Percentiles rank a stretch among this genome's conserved stretches.
Evolutionary conservation across 768 basidiomycete genomes (phyloP).

Genomic region (Hericium erinaceus): DNA sequence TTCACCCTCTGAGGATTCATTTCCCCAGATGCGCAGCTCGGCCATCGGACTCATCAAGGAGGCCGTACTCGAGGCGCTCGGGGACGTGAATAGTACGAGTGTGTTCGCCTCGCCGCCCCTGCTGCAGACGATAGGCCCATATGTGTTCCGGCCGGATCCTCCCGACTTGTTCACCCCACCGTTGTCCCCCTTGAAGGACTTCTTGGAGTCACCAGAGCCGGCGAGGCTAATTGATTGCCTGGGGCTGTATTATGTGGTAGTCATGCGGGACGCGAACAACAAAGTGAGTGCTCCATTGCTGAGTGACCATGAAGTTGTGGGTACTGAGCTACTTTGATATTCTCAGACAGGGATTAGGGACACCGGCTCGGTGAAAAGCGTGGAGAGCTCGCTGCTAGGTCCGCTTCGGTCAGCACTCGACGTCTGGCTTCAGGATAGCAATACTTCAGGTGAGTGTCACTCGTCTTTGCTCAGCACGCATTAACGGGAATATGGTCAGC

Average conservation of each 20-base stretch:
- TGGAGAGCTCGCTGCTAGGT: slow-evolving; percentile 11
- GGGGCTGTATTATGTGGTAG: slow-evolving; percentile 57
- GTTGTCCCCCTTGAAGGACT: slow-evolving; percentile 14
- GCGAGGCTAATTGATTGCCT: slow-evolving; percentile 55
- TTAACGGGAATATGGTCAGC: slow-evolving; percentile 13
- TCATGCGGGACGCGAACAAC: slow-evolving; percentile 50
- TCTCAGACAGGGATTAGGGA: slow-evolving; percentile 24
- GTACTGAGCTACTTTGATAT: background rate
- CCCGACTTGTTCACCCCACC: slow-evolving; percentile 35
- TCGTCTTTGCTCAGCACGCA: slow-evolving; percentile 3
- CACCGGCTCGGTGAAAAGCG: slow-evolving; percentile 3
- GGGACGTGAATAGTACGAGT: slow-evolving; percentile 18
- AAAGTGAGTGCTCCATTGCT: slow-evolving; percentile 26
- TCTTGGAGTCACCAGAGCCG: slow-evolving; percentile 48
- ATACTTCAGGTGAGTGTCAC: slow-evolving; percentile 1
- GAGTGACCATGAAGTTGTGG: background rate
- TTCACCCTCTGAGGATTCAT: slow-evolving; percentile 32
- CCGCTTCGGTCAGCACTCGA: slow-evolving; percentile 11
- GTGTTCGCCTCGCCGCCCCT: slow-evolving; percentile 49
- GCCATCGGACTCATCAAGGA: slow-evolving; percentile 65
- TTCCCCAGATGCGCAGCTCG: slow-evolving; percentile 62
- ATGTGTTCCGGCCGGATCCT: slow-evolving; percentile 50
- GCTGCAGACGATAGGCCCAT: slow-evolving; percentile 47
- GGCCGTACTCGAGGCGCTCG: slow-evolving; percentile 43
- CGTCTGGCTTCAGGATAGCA: slow-evolving; percentile 10